Base-by-base conservation (phyloP, 2,329 filamentous ascomycete species). In the Fusarium temperatum region DNA sequence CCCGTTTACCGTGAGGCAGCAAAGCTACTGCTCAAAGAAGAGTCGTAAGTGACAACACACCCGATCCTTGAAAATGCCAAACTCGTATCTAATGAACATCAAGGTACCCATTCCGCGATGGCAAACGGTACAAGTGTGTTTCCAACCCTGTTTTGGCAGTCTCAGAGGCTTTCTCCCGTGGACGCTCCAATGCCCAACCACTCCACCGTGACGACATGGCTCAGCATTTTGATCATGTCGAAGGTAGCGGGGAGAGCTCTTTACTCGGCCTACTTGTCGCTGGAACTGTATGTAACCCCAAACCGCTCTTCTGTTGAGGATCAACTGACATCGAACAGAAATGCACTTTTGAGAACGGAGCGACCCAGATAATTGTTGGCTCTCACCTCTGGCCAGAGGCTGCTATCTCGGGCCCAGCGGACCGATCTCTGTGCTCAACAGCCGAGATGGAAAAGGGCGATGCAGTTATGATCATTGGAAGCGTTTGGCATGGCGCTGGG, bases 221-320 rank as follows among this genome's bases (percentile, higher is more conserved):
- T 44, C 41, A 44, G 22, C 41, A 44, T 14, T 44, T 24, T 0
- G 41, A 44, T 17, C 41, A 44, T 14, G 41, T 44, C 41, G n/a
- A 44, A 2, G 41, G 41, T 17, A 44, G 41, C 6, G 41, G 41
- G 0, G 41, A 44, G 41, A 44, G 41, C 1, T 44, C n/a, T 18
- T 1, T 44, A 14, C n/a, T 44, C 6, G n/a, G 41, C 11, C 18
- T 42, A 0, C 39, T 42, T n/a, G 39, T 42, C 18, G 22, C 39
- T 14, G 39, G 39, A 13, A 42, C 39, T n/a, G 39, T n/a, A 20
- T 0, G 36, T 39, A 0, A 7, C 18, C 0, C 10, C 6, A 4
- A 12, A 38, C 6, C 9, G 10, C 10, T 12, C 18, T 12, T 0
- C 6, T 0, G 2, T 39, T 0, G 36, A 39, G 36, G 10, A 12